Base-by-base conservation (phyloP, 495 filamentous ascomycete genomes). In the Podospora sp. region DNA sequence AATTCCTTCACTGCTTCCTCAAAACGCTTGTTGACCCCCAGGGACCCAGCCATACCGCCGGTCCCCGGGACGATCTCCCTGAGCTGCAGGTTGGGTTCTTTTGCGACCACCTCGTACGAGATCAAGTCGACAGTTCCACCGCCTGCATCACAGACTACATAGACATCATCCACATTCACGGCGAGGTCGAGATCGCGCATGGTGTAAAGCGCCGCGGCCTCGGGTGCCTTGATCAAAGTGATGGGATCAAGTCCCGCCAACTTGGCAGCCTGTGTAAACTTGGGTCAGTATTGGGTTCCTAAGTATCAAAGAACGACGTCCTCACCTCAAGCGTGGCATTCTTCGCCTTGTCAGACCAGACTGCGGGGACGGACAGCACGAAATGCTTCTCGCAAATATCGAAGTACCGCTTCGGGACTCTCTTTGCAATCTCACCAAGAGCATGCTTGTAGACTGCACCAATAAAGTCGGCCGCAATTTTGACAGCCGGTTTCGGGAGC, bases 91-190 rank as follows among this genome's bases (percentile, higher is more conserved):
- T 12, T 14, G 3, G 80, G 76, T 0, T 65, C 46, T 9, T 77
- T 66, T 4, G 66, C 67, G n/a, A 71, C 72, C 50, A 84, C 75
- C 46, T 77, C 72, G 59, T 83, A 84, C 0, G 82, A 77, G 62
- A 83, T 81, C 12, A 83, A 69, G 63, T 83, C 81, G 6, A 82
- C 81, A 0, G 80, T 84, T 1, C 80, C 81, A 26, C 80, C 81
- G 11, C 81, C 79, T 12, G 79, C 74, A 70, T 84, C 81, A 64
- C 78, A 82, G 21, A 83, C 67, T 3, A 83, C 73, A 62, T 84
- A 79, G 25, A 77, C 77, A 70, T 84, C 80, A 25, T 78, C 80
- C 21, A 75, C 71, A 71, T 79, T 51, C 51, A 66, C 63, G 27
- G 62, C 14, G 46, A 67, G 24, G 55, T 80, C 72, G 68, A 80